Evolutionary conservation across 352 stramenopile species (phyloP).

Genomic region (Globisporangium recalcitrans): DNA sequence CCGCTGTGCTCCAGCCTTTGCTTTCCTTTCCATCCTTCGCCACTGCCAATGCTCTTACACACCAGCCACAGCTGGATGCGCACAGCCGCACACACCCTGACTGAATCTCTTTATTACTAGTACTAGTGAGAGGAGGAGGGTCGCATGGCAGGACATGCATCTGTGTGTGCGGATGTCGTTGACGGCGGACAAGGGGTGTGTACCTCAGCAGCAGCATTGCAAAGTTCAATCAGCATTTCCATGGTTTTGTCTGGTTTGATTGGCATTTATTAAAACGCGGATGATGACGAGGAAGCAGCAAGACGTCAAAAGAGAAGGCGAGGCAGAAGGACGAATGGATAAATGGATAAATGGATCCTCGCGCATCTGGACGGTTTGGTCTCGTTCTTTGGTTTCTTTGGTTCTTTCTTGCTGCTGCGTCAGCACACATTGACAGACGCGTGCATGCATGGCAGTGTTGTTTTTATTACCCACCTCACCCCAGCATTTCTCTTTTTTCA

Average conservation of each 20-base stretch:
- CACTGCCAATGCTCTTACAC: background rate
- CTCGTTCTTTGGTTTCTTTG: too few species aligned
- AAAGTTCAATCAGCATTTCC: background rate
- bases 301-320: background rate
- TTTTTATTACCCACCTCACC: background rate
- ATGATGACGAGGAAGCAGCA: background rate
- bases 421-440: background rate
- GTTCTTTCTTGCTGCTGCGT: background rate
- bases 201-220: too few species aligned
- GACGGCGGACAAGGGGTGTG: background rate
- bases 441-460: background rate
- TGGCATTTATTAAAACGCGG: background rate
- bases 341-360: background rate
- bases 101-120: background rate
- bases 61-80: too few species aligned
- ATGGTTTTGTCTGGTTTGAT: background rate
- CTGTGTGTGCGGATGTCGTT: background rate
- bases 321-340: background rate
- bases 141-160: too few species aligned
- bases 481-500: background rate
- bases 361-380: background rate
- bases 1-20: too few species aligned
- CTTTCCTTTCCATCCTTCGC: background rate
- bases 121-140: too few species aligned
- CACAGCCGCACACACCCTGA: too few species aligned